A percentile compares a stretch with the other conserved stretches of the same genome.
Conservation (phyloP, 2,329 filamentous ascomycete species). For the Cadophora malorum region DNA sequence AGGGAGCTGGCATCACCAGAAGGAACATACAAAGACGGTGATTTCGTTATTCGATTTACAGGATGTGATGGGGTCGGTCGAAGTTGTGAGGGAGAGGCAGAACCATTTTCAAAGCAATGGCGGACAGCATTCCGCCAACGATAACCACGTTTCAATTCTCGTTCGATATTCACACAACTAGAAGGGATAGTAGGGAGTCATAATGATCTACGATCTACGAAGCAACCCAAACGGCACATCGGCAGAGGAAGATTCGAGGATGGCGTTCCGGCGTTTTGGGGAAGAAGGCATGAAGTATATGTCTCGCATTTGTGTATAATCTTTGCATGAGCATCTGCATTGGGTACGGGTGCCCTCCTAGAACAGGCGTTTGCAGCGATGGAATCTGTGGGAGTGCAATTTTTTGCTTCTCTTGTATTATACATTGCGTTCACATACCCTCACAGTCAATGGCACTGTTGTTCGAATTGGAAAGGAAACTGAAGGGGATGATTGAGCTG, state of each 20-base stretch:
- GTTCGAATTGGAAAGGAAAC: conserved; percentile 27
- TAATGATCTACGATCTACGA: conserved; percentile 42
- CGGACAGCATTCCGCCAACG: conserved; percentile 41
- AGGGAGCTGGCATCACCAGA: conserved; percentile 48
- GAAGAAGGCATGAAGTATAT: conserved; percentile 17
- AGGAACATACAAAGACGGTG: conserved; percentile 79
- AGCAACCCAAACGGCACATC: conserved; percentile 23
- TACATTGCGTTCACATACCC: conserved; percentile 41
- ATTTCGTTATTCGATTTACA: conserved; percentile 81
- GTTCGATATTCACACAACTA: conserved; percentile 30
- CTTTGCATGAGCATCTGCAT: conserved; percentile 35
- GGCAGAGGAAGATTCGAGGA: conserved; percentile 25
- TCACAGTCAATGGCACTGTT: conserved; percentile 36
- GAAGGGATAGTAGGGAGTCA: conserved; percentile 27
- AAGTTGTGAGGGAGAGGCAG: conserved; percentile 75
- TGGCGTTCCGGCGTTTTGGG: conserved; percentile 40
- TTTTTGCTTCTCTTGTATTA: conserved; percentile 38
- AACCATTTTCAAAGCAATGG: conserved; percentile 46
- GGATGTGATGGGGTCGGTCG: conserved; percentile 68
- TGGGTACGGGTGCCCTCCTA: conserved; percentile 32
- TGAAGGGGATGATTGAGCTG: background rate
- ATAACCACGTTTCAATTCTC: conserved; percentile 30
- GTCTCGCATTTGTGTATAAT: conserved; percentile 33
- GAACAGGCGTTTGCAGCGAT: conserved; percentile 40
- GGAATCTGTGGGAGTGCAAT: conserved; percentile 26